These are phyloP conservation scores for Blastobotrys malaysiensis DNA, from an alignment of 1,139 yeast species.

Conservation along the genomic window DNA sequence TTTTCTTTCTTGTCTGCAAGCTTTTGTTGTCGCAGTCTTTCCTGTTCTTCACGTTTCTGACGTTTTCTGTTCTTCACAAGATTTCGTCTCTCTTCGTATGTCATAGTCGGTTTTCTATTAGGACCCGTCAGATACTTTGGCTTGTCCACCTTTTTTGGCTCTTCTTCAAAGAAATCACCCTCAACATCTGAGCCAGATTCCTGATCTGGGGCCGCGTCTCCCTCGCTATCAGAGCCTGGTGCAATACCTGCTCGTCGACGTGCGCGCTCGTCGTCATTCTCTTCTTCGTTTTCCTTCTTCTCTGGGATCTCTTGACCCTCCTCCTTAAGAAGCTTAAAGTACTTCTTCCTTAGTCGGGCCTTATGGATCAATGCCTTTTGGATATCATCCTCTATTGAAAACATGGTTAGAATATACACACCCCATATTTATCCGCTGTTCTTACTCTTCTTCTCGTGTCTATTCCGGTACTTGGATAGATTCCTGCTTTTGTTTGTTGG, in stretches of 20 bases:
- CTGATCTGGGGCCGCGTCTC: conserved; percentile 36
- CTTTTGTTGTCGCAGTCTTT: conserved; percentile 25
- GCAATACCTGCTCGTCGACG: conserved; percentile 18
- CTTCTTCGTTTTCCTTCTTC: conserved; percentile 22
- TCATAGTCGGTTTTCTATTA: conserved; percentile 22
- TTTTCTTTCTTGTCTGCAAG: conserved; percentile 26
- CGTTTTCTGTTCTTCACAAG: conserved; percentile 22
- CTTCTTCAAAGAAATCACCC: conserved; percentile 7
- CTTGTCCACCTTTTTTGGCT: conserved; percentile 4
- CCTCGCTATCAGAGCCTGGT: conserved; percentile 40
- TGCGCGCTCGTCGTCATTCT: conserved; percentile 22
- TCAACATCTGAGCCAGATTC: conserved; percentile 17
- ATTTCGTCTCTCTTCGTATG: conserved; percentile 7
- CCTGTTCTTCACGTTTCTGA: conserved; percentile 18
- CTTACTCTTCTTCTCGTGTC: conserved; percentile 17
- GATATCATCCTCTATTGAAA: conserved; percentile 43
- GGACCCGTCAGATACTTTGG: conserved; percentile 24
- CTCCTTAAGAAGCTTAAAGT: conserved; percentile 70
- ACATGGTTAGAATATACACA: not conserved
- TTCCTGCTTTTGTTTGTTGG: not conserved
- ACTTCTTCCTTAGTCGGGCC: conserved; percentile 77
- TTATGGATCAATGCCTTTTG: conserved; percentile 71
- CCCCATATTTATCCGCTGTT: not conserved
- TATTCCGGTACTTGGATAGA: conserved; percentile 1
- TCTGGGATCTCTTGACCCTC: conserved; percentile 37